Base-by-base conservation (phyloP, 106 monocot species). In the Phalaenopsis equestris region DNA sequence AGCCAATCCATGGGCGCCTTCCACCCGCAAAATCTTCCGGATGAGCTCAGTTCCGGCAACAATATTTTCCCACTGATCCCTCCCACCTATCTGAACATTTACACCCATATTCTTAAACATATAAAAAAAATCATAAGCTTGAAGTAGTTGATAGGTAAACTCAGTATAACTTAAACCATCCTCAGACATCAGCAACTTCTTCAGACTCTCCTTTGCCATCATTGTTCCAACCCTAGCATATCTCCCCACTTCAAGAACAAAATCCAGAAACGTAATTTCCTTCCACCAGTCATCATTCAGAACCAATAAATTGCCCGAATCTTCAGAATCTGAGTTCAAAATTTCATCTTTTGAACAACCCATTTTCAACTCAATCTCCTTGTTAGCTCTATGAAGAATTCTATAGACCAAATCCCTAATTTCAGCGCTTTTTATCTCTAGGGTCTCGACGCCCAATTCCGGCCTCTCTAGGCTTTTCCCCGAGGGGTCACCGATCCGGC, bases 31-130 rank as follows among this genome's bases (percentile, higher is more conserved):
- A 42, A 94, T 88, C 81, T 92, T 98, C 24, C 98, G 83, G 67
- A 98, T 92, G 55, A 98, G 78, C 39, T 98, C 98, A 0, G 98
- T 94, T 11, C 98, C 98, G 0, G 98, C 94, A 6, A 92, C 94
- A 37, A 98, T 94, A 64, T 98, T 98, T 16, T 94, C 97, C 94
- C 94, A 98, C 77, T 98, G 98, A 82, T 98, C 98, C 67, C 94
- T 94, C 1, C 97, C 97, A 72, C 97, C 94, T 42, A 98, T 92
- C 85, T 98, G 94, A 70, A 98, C 90, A 91, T 94, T 94, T 4
- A 94, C 97, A 19, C 90, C 92, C 83, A 85, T 82, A 80, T 92
- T 94, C 85, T 87, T 86, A 56, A 98, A 94, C 82, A 98, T 78
- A 77, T 92, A 84, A 17, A 98, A 19, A 21, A 98, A 98, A 73